A percentile compares a stretch with the other conserved stretches of the same genome.
phyloP scores from a whole-genome alignment of 306 rosid genomes.

The Vigna angularis region DNA sequence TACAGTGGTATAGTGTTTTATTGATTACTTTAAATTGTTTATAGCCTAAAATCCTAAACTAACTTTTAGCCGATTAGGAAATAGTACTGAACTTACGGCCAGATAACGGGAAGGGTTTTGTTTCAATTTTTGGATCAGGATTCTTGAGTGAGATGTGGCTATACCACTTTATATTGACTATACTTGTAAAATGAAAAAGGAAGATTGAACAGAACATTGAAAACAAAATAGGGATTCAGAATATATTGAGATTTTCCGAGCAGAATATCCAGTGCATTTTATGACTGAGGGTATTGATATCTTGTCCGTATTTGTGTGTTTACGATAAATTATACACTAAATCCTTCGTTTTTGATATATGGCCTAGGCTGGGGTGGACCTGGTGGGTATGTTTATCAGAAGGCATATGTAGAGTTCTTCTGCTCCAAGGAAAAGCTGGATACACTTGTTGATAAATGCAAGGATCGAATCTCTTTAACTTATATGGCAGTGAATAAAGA shows the following conservation, averaged over 20 bases:
- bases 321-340: conserved; percentile 18
- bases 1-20: not conserved
- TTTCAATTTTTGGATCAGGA: no score
- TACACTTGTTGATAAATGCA: conserved; percentile 70
- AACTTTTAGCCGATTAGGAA: not conserved
- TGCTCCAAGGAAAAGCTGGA: conserved; percentile 85
- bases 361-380: conserved; percentile 95
- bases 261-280: conserved; percentile 37
- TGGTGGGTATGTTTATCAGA: conserved; percentile 93
- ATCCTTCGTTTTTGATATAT: conserved; percentile 30
- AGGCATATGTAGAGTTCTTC: conserved; percentile 96
- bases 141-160: no score
- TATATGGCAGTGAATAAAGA: conserved; percentile 88
- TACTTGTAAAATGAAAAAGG: not conserved
- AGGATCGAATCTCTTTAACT: conserved; percentile 69
- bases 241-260: conserved; percentile 6
- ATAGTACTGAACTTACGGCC: not conserved
- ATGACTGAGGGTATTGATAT: conserved; percentile 13
- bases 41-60: not conserved
- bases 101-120: conserved; percentile 18
- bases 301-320: conserved; percentile 24
- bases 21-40: not conserved
- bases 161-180: not conserved
- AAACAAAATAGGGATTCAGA: conserved; percentile 24
- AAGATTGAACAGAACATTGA: not conserved